Evolutionary conservation across 176 grass and related monocot species (phyloP).

Genomic region (Secale cereale): DNA sequence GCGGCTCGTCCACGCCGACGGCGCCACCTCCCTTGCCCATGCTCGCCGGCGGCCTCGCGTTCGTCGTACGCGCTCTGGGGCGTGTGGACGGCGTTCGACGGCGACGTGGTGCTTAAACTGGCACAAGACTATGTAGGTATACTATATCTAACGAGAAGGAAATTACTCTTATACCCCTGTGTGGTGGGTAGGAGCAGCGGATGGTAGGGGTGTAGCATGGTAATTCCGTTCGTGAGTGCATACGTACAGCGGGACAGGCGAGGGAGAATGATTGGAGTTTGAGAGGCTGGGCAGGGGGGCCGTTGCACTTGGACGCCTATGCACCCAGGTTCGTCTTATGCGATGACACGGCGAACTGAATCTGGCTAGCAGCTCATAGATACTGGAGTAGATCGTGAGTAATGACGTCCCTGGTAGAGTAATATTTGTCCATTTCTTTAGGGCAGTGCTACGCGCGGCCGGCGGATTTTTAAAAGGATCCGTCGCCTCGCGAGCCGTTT

Average conservation of each 20-base stretch:
- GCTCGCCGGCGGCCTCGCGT: conserved; percentile 22
- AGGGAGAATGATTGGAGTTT: conserved; percentile 9
- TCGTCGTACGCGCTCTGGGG: background rate
- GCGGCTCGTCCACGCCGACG: conserved; percentile 15
- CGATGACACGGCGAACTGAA: background rate
- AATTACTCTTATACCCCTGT: background rate
- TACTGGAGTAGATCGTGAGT: too few relatives aligned
- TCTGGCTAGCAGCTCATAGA: background rate
- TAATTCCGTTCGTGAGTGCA: background rate
- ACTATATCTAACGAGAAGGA: too few relatives aligned
- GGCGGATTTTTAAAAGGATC: too few relatives aligned
- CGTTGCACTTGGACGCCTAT: conserved; percentile 35
- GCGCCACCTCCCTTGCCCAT: background rate
- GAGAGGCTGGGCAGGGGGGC: background rate
- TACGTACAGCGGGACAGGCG: background rate
- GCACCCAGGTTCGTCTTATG: background rate
- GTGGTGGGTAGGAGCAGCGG: background rate
- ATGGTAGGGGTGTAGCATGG: background rate
- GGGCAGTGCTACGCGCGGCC: too few relatives aligned
- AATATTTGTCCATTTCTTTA: too few relatives aligned
- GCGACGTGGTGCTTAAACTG: background rate
- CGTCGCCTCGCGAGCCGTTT: too few relatives aligned
- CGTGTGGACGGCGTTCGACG: conserved; percentile 26
- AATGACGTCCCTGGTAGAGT: too few relatives aligned
- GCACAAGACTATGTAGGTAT: background rate